phyloP scores from a whole-genome alignment of 352 stramenopile species.

The Phytophthora hibernalis region DNA sequence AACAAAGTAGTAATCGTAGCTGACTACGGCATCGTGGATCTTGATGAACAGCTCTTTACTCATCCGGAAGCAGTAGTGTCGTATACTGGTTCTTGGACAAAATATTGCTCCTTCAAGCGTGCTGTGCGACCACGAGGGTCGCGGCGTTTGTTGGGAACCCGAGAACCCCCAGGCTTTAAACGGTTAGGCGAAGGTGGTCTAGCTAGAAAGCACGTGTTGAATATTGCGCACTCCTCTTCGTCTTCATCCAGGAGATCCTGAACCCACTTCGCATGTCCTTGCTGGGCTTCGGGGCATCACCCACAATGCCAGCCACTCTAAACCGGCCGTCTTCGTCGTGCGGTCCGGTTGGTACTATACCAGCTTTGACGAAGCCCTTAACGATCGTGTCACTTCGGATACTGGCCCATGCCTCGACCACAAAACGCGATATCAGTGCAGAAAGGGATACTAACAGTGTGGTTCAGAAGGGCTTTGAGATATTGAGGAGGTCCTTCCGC shows the following conservation, averaged over 20 bases:
- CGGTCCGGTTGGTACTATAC: no score
- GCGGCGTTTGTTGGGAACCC: background rate
- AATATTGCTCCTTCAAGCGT: constrained; percentile 1
- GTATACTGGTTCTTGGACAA: background rate
- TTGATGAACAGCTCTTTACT: background rate
- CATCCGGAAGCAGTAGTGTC: background rate
- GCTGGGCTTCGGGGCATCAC: no score
- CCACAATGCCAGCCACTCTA: no score
- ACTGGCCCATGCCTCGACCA: no score
- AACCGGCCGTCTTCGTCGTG: no score
- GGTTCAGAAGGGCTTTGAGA: no score
- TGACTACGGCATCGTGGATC: background rate
- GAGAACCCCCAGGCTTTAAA: background rate
- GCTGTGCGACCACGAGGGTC: background rate
- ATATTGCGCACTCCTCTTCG: background rate
- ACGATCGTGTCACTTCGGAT: no score
- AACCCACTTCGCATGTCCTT: background rate
- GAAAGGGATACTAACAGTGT: no score
- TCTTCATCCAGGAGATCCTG: background rate
- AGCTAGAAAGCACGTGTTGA: background rate
- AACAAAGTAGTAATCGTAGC: background rate
- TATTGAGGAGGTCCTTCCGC: no score
- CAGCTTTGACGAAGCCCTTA: no score
- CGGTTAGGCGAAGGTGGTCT: background rate
- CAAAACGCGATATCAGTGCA: no score